These are phyloP conservation scores for Penicillium argentinense DNA, from an alignment of 495 filamentous ascomycete species.

Conservation along the genomic window DNA sequence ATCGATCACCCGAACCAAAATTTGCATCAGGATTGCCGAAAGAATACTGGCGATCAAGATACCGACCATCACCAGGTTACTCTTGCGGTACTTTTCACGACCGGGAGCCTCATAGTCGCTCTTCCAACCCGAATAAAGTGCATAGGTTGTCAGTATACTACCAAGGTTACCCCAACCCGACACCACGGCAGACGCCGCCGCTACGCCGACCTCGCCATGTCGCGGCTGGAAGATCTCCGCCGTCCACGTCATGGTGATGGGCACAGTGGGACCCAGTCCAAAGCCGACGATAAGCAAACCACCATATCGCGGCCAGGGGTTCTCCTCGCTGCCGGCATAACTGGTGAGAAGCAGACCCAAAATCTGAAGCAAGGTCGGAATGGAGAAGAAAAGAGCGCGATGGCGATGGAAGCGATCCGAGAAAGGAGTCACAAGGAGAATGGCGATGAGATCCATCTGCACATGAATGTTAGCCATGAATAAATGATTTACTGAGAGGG, in stretches of 20 bases:
- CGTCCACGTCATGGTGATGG: constrained; percentile 92
- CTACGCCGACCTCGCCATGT: constrained; percentile 88
- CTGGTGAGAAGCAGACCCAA: constrained; percentile 76
- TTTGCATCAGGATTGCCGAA: constrained; percentile 63
- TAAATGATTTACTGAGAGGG: no score
- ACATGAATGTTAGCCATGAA: no score
- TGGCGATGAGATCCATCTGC: constrained; percentile 89
- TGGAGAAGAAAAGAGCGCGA: constrained; percentile 80
- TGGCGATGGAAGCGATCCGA: constrained; percentile 84
- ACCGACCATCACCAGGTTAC: constrained; percentile 85
- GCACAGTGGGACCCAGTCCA: constrained; percentile 87
- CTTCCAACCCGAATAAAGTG: constrained; percentile 82
- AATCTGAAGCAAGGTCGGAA: constrained; percentile 75
- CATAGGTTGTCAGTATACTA: constrained; percentile 84
- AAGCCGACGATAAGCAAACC: constrained; percentile 90
- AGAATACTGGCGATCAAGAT: constrained; percentile 78
- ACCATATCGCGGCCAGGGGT: constrained; percentile 83
- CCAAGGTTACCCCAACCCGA: constrained; percentile 85
- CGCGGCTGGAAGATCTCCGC: constrained; percentile 86
- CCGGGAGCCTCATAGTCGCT: constrained; percentile 64
- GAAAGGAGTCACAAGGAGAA: constrained; percentile 80
- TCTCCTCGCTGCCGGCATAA: constrained; percentile 61
- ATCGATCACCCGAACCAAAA: constrained; percentile 63
- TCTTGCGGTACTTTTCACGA: constrained; percentile 72
- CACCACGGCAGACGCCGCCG: constrained; percentile 82